These are phyloP conservation scores for Cercospora berteroae DNA, from an alignment of 2,329 filamentous ascomycete genomes.

Conservation along the genomic window DNA sequence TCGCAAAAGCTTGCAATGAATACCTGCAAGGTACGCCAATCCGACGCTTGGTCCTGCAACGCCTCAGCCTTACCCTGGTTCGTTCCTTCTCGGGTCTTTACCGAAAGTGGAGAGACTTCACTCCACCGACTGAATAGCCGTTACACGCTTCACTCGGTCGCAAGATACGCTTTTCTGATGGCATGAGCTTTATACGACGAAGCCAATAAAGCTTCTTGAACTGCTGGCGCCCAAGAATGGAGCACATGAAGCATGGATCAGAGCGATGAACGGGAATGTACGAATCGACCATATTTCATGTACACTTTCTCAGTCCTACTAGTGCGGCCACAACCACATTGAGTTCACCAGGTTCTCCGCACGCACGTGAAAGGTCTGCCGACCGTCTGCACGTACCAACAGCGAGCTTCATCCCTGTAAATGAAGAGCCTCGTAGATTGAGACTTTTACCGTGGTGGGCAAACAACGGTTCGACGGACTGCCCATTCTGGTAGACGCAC, in stretches of 20 bases:
- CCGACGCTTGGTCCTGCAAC: neutral
- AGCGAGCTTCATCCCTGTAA: neutral
- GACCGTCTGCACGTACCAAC: neutral
- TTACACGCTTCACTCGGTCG: neutral
- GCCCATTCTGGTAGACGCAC: neutral
- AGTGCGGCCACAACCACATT: neutral
- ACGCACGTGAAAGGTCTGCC: neutral
- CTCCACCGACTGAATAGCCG: neutral
- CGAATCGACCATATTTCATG: neutral
- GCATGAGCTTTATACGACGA: neutral
- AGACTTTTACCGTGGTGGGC: neutral
- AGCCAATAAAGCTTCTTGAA: neutral
- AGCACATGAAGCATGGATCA: neutral
- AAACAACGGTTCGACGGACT: neutral
- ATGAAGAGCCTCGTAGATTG: neutral
- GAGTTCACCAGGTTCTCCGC: neutral
- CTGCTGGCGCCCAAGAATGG: neutral
- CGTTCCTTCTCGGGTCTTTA: neutral
- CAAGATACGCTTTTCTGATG: neutral
- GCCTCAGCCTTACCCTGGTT: neutral
- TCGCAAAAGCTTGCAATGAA: neutral
- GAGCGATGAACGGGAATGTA: neutral
- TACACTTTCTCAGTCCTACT: neutral
- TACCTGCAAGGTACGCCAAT: neutral
- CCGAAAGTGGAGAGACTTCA: neutral